Conservation (phyloP, 2,329 filamentous ascomycete species). For the Beauveria brongniartii region DNA sequence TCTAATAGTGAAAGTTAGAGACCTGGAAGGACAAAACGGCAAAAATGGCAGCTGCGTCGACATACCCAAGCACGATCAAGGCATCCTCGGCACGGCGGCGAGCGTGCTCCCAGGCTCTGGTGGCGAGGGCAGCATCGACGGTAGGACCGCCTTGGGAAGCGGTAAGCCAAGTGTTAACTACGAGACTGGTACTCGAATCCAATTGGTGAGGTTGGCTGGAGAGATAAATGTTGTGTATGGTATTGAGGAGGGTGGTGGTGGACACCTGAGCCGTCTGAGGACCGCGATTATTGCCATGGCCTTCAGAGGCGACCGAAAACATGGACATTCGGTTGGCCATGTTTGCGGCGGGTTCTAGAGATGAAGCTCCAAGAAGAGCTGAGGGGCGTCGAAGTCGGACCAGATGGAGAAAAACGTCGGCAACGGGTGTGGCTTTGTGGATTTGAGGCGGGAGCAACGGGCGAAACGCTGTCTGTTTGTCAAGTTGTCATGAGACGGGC, state of each 20-base stretch:
- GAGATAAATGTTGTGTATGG: conserved; percentile 82
- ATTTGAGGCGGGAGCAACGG: neutral
- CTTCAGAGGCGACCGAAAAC: conserved; percentile 60
- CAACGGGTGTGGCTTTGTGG: neutral
- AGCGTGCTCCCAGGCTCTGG: conserved; percentile 92
- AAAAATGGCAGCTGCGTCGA: conserved; percentile 10
- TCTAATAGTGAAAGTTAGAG: conserved; percentile 34
- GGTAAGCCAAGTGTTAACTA: conserved; percentile 93
- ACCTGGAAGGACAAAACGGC: conserved; percentile 12
- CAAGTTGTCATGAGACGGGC: neutral
- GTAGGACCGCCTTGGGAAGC: conserved; percentile 64
- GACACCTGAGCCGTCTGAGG: conserved; percentile 75
- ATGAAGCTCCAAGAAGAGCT: conserved; percentile 28
- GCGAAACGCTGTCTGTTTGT: neutral
- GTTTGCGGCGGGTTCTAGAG: conserved; percentile 17
- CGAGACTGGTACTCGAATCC: conserved; percentile 82
- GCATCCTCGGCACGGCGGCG: conserved; percentile 90
- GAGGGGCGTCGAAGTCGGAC: conserved; percentile 20
- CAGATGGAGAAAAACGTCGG: neutral
- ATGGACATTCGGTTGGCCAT: conserved; percentile 62
- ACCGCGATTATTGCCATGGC: conserved; percentile 48
- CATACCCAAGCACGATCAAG: conserved; percentile 81
- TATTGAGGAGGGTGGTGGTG: conserved; percentile 86
- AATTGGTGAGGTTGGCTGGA: conserved; percentile 75
- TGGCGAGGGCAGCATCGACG: conserved; percentile 69